phyloP scores from a whole-genome alignment of 169 alveolate species.

The Cryptosporidium xiaoi region DNA sequence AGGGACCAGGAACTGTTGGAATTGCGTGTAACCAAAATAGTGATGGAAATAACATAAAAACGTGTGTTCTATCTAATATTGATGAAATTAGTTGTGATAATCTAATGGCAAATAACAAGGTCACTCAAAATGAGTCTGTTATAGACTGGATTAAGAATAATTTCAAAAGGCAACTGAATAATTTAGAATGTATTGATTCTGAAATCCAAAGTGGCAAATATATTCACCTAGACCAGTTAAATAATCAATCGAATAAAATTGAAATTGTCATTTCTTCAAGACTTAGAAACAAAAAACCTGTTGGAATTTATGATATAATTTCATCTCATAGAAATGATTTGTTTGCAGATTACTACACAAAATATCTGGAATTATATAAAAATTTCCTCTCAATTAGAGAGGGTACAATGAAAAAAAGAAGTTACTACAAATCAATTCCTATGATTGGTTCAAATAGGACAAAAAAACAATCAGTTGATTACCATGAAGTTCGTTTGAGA shows the following conservation, averaged over 20 bases:
- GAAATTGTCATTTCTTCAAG: constrained; percentile 12
- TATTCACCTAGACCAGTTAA: neutral
- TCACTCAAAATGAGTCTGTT: constrained; percentile 41
- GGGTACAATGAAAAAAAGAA: neutral
- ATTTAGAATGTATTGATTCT: neutral
- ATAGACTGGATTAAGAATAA: constrained; percentile 55
- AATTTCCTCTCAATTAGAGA: constrained; percentile 24
- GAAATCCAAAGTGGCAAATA: neutral
- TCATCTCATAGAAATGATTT: neutral
- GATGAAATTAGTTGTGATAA: neutral
- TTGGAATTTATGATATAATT: constrained; percentile 1
- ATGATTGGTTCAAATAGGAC: constrained; percentile 23
- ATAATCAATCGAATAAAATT: neutral
- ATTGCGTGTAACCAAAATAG: constrained; percentile 1
- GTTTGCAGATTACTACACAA: neutral
- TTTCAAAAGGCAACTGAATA: neutral
- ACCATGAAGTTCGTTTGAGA: constrained; percentile 44
- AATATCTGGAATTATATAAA: constrained; percentile 4
- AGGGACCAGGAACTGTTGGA: too few species aligned
- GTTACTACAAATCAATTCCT: constrained; percentile 51
- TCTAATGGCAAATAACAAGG: neutral
- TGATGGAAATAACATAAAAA: neutral
- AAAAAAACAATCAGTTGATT: constrained; percentile 34
- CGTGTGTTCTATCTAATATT: neutral
- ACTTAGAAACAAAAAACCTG: neutral